Evolutionary conservation across 2,329 filamentous ascomycete genomes (phyloP).

Genomic region (Claviceps sp.): DNA sequence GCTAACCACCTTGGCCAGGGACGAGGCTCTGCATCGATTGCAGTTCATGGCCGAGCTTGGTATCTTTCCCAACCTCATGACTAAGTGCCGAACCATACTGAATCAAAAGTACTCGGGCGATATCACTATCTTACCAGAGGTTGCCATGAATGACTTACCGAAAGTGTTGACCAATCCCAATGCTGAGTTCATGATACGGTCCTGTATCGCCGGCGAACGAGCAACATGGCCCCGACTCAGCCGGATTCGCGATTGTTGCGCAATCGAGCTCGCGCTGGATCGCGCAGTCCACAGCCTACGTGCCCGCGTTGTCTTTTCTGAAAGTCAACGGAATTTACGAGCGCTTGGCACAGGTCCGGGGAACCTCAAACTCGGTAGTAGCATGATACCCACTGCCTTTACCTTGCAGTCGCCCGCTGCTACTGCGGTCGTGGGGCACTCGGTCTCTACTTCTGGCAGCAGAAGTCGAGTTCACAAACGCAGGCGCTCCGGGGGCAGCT

Average conservation of each 20-base stretch:
- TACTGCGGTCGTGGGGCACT: neutral
- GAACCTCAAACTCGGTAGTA: constrained; percentile 11
- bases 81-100: constrained; percentile 67
- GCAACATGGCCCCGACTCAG: constrained; percentile 88
- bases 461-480: constrained; percentile 25
- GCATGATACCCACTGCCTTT: constrained; percentile 4
- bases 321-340: constrained; percentile 47
- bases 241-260: constrained; percentile 73
- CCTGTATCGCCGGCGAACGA: constrained; percentile 63
- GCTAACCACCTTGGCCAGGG: constrained; percentile 59
- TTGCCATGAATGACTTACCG: constrained; percentile 60
- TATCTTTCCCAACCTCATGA: constrained; percentile 63
- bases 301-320: constrained; percentile 54
- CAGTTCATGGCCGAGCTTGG: constrained; percentile 70
- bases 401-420: neutral
- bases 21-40: constrained; percentile 68
- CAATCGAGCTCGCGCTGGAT: constrained; percentile 77
- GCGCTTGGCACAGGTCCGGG: constrained; percentile 23
- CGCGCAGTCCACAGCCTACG: constrained; percentile 56
- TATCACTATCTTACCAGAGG: constrained; percentile 81
- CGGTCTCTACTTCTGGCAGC: neutral
- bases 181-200: constrained; percentile 70
- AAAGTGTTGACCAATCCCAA: constrained; percentile 74
- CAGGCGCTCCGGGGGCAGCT: constrained; percentile 36
- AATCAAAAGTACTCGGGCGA: constrained; percentile 89